A percentile compares a stretch with the other conserved stretches of the same genome.
phyloP scores from a whole-genome alignment of 2,329 filamentous ascomycete genomes.

The Westerdykella ornata region DNA sequence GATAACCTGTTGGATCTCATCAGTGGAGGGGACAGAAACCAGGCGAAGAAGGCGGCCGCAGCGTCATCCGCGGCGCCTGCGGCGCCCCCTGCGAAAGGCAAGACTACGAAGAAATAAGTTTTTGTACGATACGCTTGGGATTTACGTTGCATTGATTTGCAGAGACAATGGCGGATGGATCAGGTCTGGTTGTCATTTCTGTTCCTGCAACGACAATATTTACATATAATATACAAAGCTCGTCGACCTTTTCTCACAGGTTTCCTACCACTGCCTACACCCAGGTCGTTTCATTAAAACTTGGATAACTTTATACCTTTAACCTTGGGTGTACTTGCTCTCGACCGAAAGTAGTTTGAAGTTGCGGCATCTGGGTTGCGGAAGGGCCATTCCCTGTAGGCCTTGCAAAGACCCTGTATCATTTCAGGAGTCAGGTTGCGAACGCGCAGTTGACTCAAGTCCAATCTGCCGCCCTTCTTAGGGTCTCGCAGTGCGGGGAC shows the following conservation, averaged over 20 bases:
- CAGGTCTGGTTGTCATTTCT: no score
- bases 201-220: not conserved
- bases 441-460: slow-evolving; percentile 26
- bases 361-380: slow-evolving; percentile 18
- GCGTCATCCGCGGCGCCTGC: slow-evolving; percentile 3
- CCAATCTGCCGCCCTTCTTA: slow-evolving; percentile 26
- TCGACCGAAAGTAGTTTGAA: slow-evolving; percentile 20
- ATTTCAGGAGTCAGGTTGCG: slow-evolving; percentile 30
- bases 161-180: no score
- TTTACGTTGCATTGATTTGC: no score
- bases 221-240: not conserved
- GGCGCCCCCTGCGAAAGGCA: slow-evolving; percentile 4
- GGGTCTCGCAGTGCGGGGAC: slow-evolving; percentile 26
- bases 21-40: slow-evolving; percentile 17
- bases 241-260: not conserved
- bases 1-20: slow-evolving; percentile 31
- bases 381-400: slow-evolving; percentile 34
- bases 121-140: no score
- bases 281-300: slow-evolving; percentile 1
- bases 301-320: not conserved
- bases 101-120: slow-evolving; percentile 7
- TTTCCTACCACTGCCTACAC: no score
- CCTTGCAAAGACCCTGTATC: slow-evolving; percentile 24
- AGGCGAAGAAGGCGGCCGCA: slow-evolving; percentile 11
- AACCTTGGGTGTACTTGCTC: not conserved